A percentile compares a stretch with the other conserved stretches of the same genome.
phyloP scores from a whole-genome alignment of 495 filamentous ascomycete species.

The Antarctomyces pellizariae region DNA sequence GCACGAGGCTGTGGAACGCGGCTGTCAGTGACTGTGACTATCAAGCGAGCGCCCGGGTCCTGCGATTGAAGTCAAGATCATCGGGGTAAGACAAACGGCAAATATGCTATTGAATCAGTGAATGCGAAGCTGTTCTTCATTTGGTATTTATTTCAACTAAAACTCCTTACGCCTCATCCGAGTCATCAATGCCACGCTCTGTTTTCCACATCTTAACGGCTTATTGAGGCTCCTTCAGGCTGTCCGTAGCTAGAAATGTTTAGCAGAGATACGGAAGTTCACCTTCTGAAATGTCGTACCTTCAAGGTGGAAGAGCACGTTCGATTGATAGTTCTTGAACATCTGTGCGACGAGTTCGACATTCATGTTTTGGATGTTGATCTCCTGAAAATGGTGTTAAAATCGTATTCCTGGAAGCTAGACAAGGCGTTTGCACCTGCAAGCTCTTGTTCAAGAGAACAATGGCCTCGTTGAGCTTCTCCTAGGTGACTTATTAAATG shows the following conservation, averaged over 20 bases:
- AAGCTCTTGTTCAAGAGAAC: slow-evolving; percentile 80
- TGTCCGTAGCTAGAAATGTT: slow-evolving; percentile 45
- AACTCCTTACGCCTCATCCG: no score
- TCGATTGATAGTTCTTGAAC: slow-evolving; percentile 99
- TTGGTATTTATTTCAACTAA: no score
- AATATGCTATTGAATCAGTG: no score
- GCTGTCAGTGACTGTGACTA: no score
- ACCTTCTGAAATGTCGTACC: slow-evolving; percentile 26
- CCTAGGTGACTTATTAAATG: slow-evolving; percentile 31
- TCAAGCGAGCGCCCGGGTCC: no score
- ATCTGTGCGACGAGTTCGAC: slow-evolving; percentile 94
- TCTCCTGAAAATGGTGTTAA: slow-evolving; percentile 35
- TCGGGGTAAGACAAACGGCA: no score
- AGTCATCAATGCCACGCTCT: no score
- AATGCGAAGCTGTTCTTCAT: no score
- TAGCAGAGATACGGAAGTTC: slow-evolving; percentile 3
- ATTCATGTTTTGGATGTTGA: slow-evolving; percentile 97
- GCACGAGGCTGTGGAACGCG: no score
- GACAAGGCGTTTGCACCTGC: slow-evolving; percentile 29
- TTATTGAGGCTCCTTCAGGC: slow-evolving; percentile 55
- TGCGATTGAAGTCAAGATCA: no score
- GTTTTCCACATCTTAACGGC: neutral
- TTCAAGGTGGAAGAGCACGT: slow-evolving; percentile 92
- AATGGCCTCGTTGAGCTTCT: slow-evolving; percentile 91
- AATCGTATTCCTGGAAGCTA: no score